Percentiles rank a stretch among this genome's conserved stretches.
phyloP scores from a whole-genome alignment of 345 rosid species.

The Hypericum androsaemum region DNA sequence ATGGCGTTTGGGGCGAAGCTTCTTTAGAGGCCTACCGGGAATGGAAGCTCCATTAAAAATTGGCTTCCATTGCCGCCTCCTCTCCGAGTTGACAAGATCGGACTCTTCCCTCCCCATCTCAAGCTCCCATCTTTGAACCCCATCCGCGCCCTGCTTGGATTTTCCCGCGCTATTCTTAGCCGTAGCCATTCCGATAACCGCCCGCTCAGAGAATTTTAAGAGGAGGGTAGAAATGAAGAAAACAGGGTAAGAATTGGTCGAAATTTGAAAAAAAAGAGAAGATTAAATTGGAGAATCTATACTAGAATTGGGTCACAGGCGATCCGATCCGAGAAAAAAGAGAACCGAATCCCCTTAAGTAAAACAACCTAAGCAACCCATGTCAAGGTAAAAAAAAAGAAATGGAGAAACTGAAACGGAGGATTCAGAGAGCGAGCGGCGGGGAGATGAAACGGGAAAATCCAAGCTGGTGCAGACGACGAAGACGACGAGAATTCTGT shows the following conservation, averaged over 20 bases:
- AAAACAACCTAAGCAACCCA: conserved; percentile 22
- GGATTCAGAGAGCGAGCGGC: conserved; percentile 26
- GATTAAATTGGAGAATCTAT: conserved; percentile 21
- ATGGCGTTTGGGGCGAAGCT: background rate
- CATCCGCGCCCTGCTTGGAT: conserved; percentile 31
- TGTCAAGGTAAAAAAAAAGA: conserved; percentile 6
- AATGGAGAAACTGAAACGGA: background rate
- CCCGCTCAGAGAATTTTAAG: conserved; percentile 24
- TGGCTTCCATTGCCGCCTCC: too few species aligned
- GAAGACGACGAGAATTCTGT: background rate
- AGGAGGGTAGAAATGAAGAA: conserved; percentile 8
- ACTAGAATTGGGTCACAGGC: conserved; percentile 12
- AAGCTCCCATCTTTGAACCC: conserved; percentile 30
- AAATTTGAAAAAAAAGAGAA: conserved; percentile 10
- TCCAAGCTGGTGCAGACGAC: background rate
- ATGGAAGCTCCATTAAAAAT: too few species aligned
- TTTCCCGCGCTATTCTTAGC: conserved; percentile 36
- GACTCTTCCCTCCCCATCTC: conserved; percentile 28
- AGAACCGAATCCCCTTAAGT: conserved; percentile 36
- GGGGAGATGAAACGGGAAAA: background rate
- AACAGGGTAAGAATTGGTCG: conserved; percentile 12
- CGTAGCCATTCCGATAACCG: conserved; percentile 28
- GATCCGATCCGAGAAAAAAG: conserved; percentile 30
- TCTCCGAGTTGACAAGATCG: conserved; percentile 8
- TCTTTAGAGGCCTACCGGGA: conserved; percentile 8